Base-by-base conservation (phyloP, 78 protist genomes). In the Dictyostelium citrinum region DNA sequence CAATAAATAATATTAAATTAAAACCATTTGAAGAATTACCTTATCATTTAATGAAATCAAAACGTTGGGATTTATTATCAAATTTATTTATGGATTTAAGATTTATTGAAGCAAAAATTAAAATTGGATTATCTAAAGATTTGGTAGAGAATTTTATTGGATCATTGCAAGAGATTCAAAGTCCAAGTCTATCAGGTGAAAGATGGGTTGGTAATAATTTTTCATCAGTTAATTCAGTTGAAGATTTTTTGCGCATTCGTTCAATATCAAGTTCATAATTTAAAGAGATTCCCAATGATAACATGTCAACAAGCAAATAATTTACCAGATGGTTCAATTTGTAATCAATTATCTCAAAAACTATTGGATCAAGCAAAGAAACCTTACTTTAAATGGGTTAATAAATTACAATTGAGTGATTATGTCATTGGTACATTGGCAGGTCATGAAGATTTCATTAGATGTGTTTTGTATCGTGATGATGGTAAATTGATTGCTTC, bases 191-290 rank as follows among this genome's bases (percentile, higher is more conserved):
- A n/a, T 39, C 80, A 37, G 92, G 92, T 61, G 92, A 86, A 58
- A 72, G 92, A 60, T 86, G 92, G 92, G 46, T 35, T 8, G 92
- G 92, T 61, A 39, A 58, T 67, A 86, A 86, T 70, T 86, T 86
- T 37, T 60, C 79, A 14, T 33, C 74, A n/a, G 83, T 61, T 0
- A 72, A 70, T n/a, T 37, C 27, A 5, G 83, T 86, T 24, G 78
- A 75, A 61, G 92, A 86, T 39, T 76, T n/a, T 86, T 39, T 86
- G 22, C 41, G 58, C 76, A 24, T 86, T 86, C 9, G 67, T 86
- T 43, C 92, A 86, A 43, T 86, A 86, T 27, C 92, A 86, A 77
- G 27, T 45, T 10, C 92, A 86, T 29, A 64, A 86, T 61, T 24
- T 86, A 9, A n/a, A n/a, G 17, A 55, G 49, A 27, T 86, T 46